Conservation (phyloP, 2,329 filamentous ascomycete genomes). For the Oidium heveae region DNA sequence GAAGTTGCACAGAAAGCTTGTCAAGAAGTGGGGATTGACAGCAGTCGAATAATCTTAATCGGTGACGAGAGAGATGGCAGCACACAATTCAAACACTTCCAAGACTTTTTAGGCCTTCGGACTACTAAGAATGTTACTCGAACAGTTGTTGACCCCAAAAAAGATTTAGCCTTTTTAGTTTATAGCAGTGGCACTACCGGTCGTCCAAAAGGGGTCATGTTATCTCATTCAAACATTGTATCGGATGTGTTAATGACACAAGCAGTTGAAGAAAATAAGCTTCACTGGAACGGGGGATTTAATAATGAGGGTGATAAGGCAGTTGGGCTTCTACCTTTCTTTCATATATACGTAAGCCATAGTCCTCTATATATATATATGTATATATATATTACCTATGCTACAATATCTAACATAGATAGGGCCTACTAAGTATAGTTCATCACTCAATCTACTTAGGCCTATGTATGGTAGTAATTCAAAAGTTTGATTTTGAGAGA, state of each 20-base stretch:
- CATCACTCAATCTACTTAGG: conserved; percentile 31
- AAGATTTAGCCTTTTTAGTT: conserved; percentile 24
- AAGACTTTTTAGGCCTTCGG: too few species aligned
- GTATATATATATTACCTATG: too few species aligned
- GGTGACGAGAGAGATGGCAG: conserved; percentile 18
- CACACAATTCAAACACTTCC: background rate
- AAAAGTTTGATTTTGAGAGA: conserved; percentile 57
- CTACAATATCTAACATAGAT: too few species aligned
- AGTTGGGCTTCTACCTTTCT: too few species aligned
- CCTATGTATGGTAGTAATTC: conserved; percentile 41
- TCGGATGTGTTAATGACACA: conserved; percentile 24
- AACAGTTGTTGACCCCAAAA: too few species aligned
- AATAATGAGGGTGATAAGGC: too few species aligned
- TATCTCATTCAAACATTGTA: conserved; percentile 64
- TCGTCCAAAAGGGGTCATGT: conserved; percentile 38
- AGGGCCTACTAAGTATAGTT: too few species aligned
- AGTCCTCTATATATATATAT: too few species aligned
- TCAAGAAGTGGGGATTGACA: conserved; percentile 29
- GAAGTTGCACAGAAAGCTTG: conserved; percentile 2
- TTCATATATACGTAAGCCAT: too few species aligned
- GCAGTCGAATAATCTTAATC: conserved; percentile 28
- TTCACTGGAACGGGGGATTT: too few species aligned
- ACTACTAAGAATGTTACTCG: too few species aligned
- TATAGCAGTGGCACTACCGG: conserved; percentile 24
- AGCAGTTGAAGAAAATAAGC: too few species aligned